These are phyloP conservation scores for Ceratobasidium sp. DNA, from an alignment of 1,284 basidiomycete species.

Conservation along the genomic window DNA sequence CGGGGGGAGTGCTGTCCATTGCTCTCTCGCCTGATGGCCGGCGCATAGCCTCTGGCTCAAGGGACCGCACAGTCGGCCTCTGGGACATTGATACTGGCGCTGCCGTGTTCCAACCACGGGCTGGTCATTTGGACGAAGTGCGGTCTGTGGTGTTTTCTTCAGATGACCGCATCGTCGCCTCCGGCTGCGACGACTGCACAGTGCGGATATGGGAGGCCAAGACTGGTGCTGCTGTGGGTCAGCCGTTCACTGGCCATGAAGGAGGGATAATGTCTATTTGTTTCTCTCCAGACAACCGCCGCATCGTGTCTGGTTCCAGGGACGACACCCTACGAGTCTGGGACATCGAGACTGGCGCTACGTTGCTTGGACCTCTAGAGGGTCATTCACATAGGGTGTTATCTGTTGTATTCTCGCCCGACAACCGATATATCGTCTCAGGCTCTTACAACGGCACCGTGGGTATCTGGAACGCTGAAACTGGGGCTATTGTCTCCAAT, in stretches of 20 bases:
- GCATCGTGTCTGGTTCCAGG: neutral
- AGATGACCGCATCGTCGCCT: neutral
- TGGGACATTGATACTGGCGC: neutral
- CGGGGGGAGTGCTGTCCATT: neutral
- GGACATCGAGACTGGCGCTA: neutral
- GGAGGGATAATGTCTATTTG: neutral
- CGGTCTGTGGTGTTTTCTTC: neutral
- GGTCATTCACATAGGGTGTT: neutral
- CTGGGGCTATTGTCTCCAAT: neutral
- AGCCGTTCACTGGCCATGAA: neutral
- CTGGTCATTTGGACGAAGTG: neutral
- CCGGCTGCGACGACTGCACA: neutral
- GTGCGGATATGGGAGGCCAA: neutral
- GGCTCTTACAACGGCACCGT: neutral
- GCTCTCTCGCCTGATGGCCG: neutral
- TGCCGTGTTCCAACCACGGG: neutral
- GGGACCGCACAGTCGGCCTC: neutral
- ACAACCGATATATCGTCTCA: neutral
- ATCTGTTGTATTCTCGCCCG: neutral
- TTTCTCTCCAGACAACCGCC: neutral
- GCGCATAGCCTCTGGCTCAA: neutral
- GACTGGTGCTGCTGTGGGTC: neutral
- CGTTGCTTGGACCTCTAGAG: neutral
- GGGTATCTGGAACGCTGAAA: neutral
- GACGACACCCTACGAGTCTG: neutral